phyloP scores from a whole-genome alignment of 164 flowering plant species.

The Umbellularia californica region DNA sequence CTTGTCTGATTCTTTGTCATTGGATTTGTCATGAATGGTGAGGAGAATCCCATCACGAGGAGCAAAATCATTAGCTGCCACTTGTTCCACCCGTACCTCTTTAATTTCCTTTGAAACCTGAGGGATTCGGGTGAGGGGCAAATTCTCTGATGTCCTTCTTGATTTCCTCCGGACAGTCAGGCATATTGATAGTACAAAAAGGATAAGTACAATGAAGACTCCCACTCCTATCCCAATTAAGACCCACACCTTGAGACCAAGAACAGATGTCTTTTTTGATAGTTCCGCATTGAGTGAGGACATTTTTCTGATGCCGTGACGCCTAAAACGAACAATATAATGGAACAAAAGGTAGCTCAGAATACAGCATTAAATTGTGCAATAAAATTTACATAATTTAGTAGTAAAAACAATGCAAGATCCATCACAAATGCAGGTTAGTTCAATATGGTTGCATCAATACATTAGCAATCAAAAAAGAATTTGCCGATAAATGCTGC shows the following conservation, averaged over 20 bases:
- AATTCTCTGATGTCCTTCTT: slow-evolving; percentile 29
- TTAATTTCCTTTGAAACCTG: slow-evolving; percentile 61
- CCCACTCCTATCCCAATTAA: slow-evolving; percentile 51
- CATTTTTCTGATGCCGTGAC: slow-evolving; percentile 26
- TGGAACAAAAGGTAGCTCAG: background rate
- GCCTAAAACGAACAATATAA: slow-evolving; percentile 15
- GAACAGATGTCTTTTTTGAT: slow-evolving; percentile 42
- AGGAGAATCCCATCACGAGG: slow-evolving; percentile 34
- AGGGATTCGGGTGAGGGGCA: slow-evolving; percentile 47
- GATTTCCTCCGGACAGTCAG: slow-evolving; percentile 58
- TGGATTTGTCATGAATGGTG: slow-evolving; percentile 41
- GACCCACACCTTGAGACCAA: slow-evolving; percentile 73
- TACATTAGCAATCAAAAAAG: background rate
- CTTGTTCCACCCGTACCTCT: slow-evolving; percentile 66
- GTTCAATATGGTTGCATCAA: background rate
- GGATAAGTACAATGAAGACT: slow-evolving; percentile 44
- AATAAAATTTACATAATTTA: background rate
- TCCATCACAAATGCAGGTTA: background rate
- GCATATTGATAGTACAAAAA: slow-evolving; percentile 46
- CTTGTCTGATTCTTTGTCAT: slow-evolving; percentile 56
- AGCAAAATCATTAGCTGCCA: slow-evolving; percentile 29
- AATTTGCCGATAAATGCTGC: background rate
- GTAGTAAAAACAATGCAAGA: background rate
- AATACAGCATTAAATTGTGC: background rate
- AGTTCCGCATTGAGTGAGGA: slow-evolving; percentile 43